Conservation (phyloP, 805 yeast species). For the Kodamaea sagamina region DNA sequence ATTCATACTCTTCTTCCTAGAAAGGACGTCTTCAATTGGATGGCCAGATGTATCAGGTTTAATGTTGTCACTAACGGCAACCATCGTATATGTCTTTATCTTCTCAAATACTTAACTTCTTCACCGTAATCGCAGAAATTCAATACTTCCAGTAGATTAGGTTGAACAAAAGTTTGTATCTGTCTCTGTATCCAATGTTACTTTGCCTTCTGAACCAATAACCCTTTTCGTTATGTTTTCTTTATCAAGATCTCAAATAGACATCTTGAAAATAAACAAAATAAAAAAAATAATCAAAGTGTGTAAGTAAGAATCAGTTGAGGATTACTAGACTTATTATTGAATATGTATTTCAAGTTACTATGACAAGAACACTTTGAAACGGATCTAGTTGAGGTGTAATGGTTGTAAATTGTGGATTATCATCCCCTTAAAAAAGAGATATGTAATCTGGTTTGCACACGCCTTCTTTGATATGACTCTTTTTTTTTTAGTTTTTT, state of each 20-base stretch:
- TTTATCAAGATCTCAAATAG: slow-evolving; percentile 2
- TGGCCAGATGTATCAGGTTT: slow-evolving; percentile 3
- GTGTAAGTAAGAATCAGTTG: slow-evolving; percentile 6
- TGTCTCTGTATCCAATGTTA: background rate
- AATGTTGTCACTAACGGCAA: slow-evolving; percentile 2
- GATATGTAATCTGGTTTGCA: too few relatives aligned
- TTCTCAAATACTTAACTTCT: background rate
- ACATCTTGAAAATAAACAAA: slow-evolving; percentile 4
- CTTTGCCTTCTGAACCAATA: background rate
- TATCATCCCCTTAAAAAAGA: slow-evolving; percentile 3
- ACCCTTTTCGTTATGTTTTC: background rate
- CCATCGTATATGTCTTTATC: slow-evolving; percentile 2
- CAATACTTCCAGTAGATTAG: slow-evolving; percentile 8
- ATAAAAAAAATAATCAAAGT: slow-evolving; percentile 2
- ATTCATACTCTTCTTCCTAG: slow-evolving; percentile 8
- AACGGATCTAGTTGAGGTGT: background rate
- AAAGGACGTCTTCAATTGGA: slow-evolving; percentile 4
- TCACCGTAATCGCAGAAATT: slow-evolving; percentile 7
- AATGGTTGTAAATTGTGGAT: background rate
- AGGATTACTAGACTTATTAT: slow-evolving; percentile 1
- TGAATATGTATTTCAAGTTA: slow-evolving; percentile 5
- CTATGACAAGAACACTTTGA: slow-evolving; percentile 6
- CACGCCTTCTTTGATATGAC: too few relatives aligned
- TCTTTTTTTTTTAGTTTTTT: too few relatives aligned
- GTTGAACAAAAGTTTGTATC: background rate